A percentile compares a stretch with the other conserved stretches of the same genome.
These are phyloP conservation scores for Hemileccinum rubropunctum DNA, from an alignment of 768 basidiomycete genomes.

Conservation along the genomic window DNA sequence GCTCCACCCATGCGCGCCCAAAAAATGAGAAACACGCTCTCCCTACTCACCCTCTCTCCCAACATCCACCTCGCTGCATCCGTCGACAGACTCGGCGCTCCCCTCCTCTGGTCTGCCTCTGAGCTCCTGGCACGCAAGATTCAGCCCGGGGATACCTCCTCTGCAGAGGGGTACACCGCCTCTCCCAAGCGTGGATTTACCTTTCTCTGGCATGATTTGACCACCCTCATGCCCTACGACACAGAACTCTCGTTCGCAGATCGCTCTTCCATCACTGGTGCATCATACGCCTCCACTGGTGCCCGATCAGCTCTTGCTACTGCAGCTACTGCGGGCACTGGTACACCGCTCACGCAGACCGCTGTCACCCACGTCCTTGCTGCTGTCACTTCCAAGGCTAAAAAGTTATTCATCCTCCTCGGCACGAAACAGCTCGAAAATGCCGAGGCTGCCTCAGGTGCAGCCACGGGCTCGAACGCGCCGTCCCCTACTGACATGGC, in stretches of 20 bases:
- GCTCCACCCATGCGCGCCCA: slow-evolving; percentile 61
- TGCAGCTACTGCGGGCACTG: slow-evolving; percentile 30
- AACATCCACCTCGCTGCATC: slow-evolving; percentile 82
- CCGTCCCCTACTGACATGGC: slow-evolving; percentile 27
- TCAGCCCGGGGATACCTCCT: slow-evolving; percentile 1
- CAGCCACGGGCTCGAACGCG: slow-evolving; percentile 6
- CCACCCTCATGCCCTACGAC: slow-evolving; percentile 82
- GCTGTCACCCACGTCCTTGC: slow-evolving; percentile 79
- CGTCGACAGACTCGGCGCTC: slow-evolving; percentile 82
- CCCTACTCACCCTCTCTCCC: slow-evolving; percentile 68
- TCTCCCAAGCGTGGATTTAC: slow-evolving; percentile 49
- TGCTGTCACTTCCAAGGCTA: slow-evolving; percentile 84
- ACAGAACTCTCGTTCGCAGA: slow-evolving; percentile 69
- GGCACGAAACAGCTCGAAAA: slow-evolving; percentile 65
- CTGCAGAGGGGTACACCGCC: background rate
- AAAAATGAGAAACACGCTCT: slow-evolving; percentile 64
- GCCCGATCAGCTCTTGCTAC: slow-evolving; percentile 22
- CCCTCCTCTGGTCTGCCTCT: slow-evolving; percentile 79
- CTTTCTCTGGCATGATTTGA: slow-evolving; percentile 89
- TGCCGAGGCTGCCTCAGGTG: slow-evolving; percentile 31
- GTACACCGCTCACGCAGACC: slow-evolving; percentile 63
- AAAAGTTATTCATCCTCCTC: slow-evolving; percentile 75
- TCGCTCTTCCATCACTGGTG: slow-evolving; percentile 59
- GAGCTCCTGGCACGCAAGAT: slow-evolving; percentile 56
- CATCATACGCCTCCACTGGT: slow-evolving; percentile 34